These are phyloP conservation scores for Penicillium griseofulvum DNA, from an alignment of 2,329 filamentous ascomycete species.

Conservation along the genomic window DNA sequence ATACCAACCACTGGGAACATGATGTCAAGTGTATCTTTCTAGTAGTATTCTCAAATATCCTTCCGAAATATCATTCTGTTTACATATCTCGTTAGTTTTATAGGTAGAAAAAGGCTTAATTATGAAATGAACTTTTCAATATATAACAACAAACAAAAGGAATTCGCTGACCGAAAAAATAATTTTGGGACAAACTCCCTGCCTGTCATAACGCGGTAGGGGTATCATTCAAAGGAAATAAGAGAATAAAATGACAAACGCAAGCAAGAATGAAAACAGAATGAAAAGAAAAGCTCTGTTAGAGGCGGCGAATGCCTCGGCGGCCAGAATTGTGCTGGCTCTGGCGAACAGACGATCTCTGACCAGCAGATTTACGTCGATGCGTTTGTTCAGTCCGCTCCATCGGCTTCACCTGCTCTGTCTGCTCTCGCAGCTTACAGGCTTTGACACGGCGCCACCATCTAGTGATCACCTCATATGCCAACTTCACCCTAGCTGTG, in stretches of 20 bases:
- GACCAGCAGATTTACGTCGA: neutral
- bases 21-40: too few relatives aligned
- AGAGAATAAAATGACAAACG: neutral
- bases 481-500: constrained; percentile 43
- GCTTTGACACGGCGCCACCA: constrained; percentile 33
- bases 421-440: constrained; percentile 12
- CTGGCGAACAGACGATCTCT: neutral
- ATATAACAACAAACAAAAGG: too few relatives aligned
- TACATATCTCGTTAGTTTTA: too few relatives aligned
- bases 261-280: neutral
- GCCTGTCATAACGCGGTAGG: neutral
- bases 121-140: too few relatives aligned
- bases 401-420: neutral
- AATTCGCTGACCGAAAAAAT: neutral
- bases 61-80: too few relatives aligned
- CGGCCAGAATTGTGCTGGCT: neutral
- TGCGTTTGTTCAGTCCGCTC: neutral
- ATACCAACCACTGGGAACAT: too few relatives aligned
- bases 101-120: too few relatives aligned
- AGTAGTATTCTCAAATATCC: too few relatives aligned
- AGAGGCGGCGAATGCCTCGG: constrained; percentile 4
- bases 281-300: neutral
- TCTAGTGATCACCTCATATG: constrained; percentile 31
- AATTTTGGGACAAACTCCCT: neutral
- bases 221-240: neutral